Conservation (phyloP, 2,329 filamentous ascomycete species). For the Sphaerulina populicola region DNA sequence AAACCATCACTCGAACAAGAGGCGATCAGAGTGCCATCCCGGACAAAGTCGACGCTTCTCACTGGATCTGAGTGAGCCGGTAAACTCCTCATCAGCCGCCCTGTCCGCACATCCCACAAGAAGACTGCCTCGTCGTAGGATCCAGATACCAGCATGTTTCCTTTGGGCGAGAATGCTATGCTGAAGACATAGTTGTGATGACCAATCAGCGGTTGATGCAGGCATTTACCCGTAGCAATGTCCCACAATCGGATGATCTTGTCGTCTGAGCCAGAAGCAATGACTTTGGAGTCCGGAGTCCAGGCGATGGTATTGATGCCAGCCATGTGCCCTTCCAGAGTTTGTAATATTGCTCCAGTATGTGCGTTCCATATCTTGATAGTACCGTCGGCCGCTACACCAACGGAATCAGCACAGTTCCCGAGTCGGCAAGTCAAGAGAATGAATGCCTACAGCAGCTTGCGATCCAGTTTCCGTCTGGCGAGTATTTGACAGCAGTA, state of each 20-base stretch:
- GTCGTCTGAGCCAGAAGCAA: constrained; percentile 91
- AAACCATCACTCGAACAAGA: constrained; percentile 87
- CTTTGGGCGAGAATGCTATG: constrained; percentile 92
- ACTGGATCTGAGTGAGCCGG: constrained; percentile 95
- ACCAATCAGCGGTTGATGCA: constrained; percentile 59
- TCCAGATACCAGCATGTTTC: constrained; percentile 90
- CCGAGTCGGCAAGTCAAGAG: neutral
- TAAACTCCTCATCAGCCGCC: constrained; percentile 76
- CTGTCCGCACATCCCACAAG: constrained; percentile 88
- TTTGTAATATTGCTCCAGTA: constrained; percentile 74
- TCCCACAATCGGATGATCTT: constrained; percentile 95
- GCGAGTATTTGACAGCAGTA: constrained; percentile 81
- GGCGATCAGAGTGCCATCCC: constrained; percentile 83
- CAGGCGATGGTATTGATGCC: constrained; percentile 90
- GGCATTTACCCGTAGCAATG: constrained; percentile 49
- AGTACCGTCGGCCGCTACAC: constrained; percentile 67
- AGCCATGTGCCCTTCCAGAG: constrained; percentile 84
- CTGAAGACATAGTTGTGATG: constrained; percentile 97
- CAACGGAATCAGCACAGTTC: constrained; percentile 6
- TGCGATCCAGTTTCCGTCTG: constrained; percentile 81
- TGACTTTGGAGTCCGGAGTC: constrained; percentile 77
- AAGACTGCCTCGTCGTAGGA: constrained; percentile 97
- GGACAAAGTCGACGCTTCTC: constrained; percentile 82
- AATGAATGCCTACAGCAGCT: constrained; percentile 54
- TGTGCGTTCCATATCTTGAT: constrained; percentile 82